Conservation (phyloP, 257 asterid species). For the Solanum medicagineum region DNA sequence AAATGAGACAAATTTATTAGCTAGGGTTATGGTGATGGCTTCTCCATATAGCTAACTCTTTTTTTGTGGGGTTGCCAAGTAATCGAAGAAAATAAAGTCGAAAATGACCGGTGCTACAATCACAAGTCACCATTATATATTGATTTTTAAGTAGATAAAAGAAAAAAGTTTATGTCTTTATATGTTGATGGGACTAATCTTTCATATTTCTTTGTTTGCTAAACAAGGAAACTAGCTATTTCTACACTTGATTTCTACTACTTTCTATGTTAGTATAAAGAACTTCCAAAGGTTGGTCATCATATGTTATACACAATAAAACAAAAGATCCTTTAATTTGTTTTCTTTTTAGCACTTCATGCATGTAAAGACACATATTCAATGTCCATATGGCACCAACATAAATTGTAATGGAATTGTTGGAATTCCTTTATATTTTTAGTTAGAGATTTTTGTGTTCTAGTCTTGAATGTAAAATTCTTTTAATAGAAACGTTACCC, state of each 20-base stretch:
- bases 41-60: background rate
- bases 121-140: constrained; percentile 27
- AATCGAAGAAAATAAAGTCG: constrained; percentile 10
- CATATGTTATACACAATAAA: background rate
- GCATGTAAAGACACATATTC: background rate
- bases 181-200: constrained; percentile 58
- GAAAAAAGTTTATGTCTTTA: constrained; percentile 14
- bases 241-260: constrained; percentile 19
- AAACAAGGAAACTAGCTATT: constrained; percentile 22
- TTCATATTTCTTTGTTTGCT: constrained; percentile 23
- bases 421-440: background rate
- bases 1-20: background rate
- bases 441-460: too few species aligned
- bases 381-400: background rate
- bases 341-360: background rate
- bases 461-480: fast-evolving
- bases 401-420: background rate
- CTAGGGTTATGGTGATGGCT: constrained; percentile 4
- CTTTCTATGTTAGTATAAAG: constrained; percentile 44
- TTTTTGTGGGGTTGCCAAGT: constrained; percentile 6
- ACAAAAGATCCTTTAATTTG: background rate
- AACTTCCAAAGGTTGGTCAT: constrained; percentile 11
- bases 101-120: constrained; percentile 37
- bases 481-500: background rate
- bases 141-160: background rate